Percentiles rank a stretch among this genome's conserved stretches.
Conservation (phyloP, 805 yeast genomes). For the Saccharomyces cerevisiae region DNA sequence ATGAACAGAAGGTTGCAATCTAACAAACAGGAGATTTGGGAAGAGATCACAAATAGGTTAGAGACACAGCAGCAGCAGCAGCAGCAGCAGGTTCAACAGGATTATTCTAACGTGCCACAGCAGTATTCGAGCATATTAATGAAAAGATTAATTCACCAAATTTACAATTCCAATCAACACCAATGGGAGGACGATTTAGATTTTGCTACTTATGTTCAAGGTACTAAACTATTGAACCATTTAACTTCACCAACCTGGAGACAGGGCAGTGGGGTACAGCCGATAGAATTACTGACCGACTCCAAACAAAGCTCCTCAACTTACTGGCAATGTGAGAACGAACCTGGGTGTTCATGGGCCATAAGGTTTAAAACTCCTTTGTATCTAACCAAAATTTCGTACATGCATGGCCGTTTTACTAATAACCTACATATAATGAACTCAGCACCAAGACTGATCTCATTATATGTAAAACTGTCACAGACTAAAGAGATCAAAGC, state of each 20-base stretch:
- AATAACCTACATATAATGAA: constrained; percentile 32
- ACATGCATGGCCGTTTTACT: constrained; percentile 32
- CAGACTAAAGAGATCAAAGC: constrained; percentile 4
- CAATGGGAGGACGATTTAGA: constrained; percentile 32
- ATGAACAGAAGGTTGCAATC: constrained; percentile 20
- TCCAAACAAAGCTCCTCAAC: constrained; percentile 18
- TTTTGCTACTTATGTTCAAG: constrained; percentile 30
- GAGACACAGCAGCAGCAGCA: constrained; percentile 3
- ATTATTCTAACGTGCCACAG: constrained; percentile 5
- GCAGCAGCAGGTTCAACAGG: neutral
- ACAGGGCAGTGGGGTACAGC: constrained; percentile 21
- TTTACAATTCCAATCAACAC: constrained; percentile 27
- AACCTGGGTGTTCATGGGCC: constrained; percentile 28
- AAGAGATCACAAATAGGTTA: constrained; percentile 16
- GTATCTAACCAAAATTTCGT: constrained; percentile 30
- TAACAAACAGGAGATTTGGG: constrained; percentile 22
- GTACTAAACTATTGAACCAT: constrained; percentile 32
- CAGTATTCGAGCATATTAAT: constrained; percentile 23
- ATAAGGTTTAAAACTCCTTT: constrained; percentile 34
- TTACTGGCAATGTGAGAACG: constrained; percentile 28
- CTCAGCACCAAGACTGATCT: constrained; percentile 33
- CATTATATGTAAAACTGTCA: constrained; percentile 27
- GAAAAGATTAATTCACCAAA: constrained; percentile 22
- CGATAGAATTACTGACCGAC: constrained; percentile 23
- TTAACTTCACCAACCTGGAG: constrained; percentile 30